Base-by-base conservation (phyloP, 2,329 filamentous ascomycete genomes). In the Penicillium sp. region DNA sequence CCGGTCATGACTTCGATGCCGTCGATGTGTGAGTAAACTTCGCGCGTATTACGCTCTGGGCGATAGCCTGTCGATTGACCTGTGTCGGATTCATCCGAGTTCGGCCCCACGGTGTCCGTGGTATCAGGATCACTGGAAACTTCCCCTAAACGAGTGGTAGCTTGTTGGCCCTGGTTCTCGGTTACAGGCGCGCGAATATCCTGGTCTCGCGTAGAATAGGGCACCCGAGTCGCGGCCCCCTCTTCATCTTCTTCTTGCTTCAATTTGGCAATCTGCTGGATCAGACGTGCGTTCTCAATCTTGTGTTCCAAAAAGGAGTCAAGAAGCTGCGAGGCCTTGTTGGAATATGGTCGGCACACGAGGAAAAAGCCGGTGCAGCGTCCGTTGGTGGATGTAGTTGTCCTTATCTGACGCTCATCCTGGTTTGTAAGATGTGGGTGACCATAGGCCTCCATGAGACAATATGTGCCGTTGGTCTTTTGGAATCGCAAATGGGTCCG, bases 281-380 rank as follows among this genome's bases (percentile, higher is more conserved):
- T 86, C 46, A 97, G 75, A 5, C 92, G 85, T 76, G 96, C 91
- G 67, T 97, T 96, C 73, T 97, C 93, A 52, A 96, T 93, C 75
- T 97, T 97, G 77, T 97, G 92, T 72, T 97, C 93, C 28, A 97
- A 80, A 67, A 97, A 97, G 0, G 91, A 95, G 75, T 97, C 92
- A 19, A 97, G 80, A 11, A 97, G 80, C 4, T 84, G 84, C 1
- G 91, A 88, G 69, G 93, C 96, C 75, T 89, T 92, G 30, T 89
- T 95, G 5, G 91, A 91, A 71, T 97, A 96, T 1, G 90, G 90
- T 19, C 92, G 84, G 9, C 90, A 87, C 86, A 96, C 93, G 80
- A 97, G 89, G 71, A 97, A 97, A 65, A 97, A 90, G 36, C 92
- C 92, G 66, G 90, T 86, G 71, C 91, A 97, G 64, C 89, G 88